phyloP scores from a whole-genome alignment of 805 yeast species.

The Monosporozyma aquatica region DNA sequence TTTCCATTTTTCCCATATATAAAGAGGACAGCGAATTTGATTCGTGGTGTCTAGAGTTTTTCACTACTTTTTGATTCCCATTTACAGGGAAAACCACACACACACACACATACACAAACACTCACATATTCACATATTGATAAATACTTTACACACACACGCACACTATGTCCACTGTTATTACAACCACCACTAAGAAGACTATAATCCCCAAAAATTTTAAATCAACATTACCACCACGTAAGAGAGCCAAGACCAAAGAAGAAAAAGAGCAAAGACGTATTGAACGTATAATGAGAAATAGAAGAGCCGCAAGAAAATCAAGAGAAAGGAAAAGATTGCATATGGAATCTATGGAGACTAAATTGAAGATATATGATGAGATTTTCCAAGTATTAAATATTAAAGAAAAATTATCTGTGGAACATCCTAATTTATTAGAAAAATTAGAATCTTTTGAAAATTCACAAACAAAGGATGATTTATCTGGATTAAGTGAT shows the following conservation, averaged over 20 bases:
- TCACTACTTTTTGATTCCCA: too few species aligned
- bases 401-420: slow-evolving; percentile 7
- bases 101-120: not conserved
- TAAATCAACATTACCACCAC: slow-evolving; percentile 66
- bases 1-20: too few species aligned
- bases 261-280: slow-evolving; percentile 97
- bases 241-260: slow-evolving; percentile 92
- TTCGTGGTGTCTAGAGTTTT: too few species aligned
- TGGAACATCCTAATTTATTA: not conserved
- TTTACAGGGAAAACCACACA: not conserved
- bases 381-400: slow-evolving; percentile 16
- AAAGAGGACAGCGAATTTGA: too few species aligned
- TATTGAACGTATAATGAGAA: slow-evolving; percentile 83
- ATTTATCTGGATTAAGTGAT: slow-evolving; percentile 3
- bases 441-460: slow-evolving; percentile 2
- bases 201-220: slow-evolving; percentile 13
- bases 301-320: slow-evolving; percentile 95
- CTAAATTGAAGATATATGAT: slow-evolving; percentile 30
- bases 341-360: slow-evolving; percentile 79
- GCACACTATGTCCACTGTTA: not conserved
- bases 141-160: too few species aligned
- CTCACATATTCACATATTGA: not conserved
- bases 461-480: slow-evolving; percentile 4
- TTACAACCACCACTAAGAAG: not conserved
- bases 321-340: slow-evolving; percentile 92